Evolutionary conservation across 805 yeast genomes (phyloP), one percentile per base, ranked within the genome.

Genomic region (Barnettozyma sucrosica): DNA sequence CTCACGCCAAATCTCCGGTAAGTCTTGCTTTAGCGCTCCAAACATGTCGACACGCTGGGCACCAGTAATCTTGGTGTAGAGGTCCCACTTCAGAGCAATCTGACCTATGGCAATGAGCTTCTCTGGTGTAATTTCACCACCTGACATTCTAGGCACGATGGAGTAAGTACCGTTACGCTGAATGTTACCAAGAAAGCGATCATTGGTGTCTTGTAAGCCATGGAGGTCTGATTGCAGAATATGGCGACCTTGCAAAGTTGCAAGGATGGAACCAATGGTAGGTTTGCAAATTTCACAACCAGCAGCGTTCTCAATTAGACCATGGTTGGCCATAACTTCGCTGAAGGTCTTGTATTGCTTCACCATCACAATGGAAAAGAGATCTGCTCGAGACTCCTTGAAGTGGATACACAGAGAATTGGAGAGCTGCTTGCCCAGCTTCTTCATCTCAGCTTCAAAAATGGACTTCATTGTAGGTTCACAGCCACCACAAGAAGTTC

Each of bases 211-310:
- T 47, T 67, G 71, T 18, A 67, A 56, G 14, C 70, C 70, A 36
- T 64, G 64, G 6, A 64, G 54, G 37, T 65, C 65, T 33, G 55
- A 54, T 13, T 57, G 61, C 48, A 66, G 52, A 24, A 66, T 53
- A 39, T 63, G 66, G 28, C 62, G 58, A 51, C 65, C 65, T 52
- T 55, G 66, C 20, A 66, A 51, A 21, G 69, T 63, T 3, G 69
- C 57, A n/a, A 66, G 51, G 21, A 66, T 66, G 7, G 69, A 65
- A 6, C 66, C 71, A 50, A 66, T 54, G 5, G 67, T 61, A 7
- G 71, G 70, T 43, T 66, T 67, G 53, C 71, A 67, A 23, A 67
- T 59, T 44, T 67, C 71, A 54, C 71, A 67, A 9, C 71, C 70
- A 9, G 56, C 55, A n/a, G 66, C 55, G 1, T 52, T 58, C 1